Evolutionary conservation across 257 asterid genomes (phyloP).

Genomic region (Plantago major): DNA sequence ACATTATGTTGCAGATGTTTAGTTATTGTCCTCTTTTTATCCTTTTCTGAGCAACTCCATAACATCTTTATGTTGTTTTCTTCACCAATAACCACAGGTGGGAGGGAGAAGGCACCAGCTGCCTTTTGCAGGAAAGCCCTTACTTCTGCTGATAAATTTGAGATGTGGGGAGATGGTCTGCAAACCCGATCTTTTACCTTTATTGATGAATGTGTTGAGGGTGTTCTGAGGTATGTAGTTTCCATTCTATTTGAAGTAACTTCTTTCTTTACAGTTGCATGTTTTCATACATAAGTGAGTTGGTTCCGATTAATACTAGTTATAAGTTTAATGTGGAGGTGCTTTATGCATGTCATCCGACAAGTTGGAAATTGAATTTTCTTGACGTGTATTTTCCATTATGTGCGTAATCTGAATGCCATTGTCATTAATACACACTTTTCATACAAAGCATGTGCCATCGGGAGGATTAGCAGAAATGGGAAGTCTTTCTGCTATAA

Average conservation of each 20-base stretch:
- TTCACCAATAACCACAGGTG: constrained; percentile 41
- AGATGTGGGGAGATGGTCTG: constrained; percentile 91
- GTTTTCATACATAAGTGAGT: no score
- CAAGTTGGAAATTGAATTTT: no score
- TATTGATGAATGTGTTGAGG: constrained; percentile 88
- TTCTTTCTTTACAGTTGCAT: neutral
- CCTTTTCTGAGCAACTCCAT: neutral
- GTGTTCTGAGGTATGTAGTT: constrained; percentile 59
- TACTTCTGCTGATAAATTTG: constrained; percentile 67
- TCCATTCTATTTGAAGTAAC: neutral
- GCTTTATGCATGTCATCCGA: no score
- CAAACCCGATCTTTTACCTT: constrained; percentile 90
- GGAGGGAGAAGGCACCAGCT: constrained; percentile 92
- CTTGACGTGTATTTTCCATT: no score
- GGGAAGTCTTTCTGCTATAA: no score
- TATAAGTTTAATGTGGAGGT: no score
- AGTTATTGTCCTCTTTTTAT: neutral
- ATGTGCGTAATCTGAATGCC: no score
- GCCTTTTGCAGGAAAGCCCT: constrained; percentile 77
- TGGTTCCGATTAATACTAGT: no score
- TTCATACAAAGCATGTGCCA: no score
- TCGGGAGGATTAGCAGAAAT: no score
- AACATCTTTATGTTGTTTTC: neutral
- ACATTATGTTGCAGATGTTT: neutral
- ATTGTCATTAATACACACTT: no score